phyloP scores from a whole-genome alignment of 2,329 filamentous ascomycete genomes.

The Capronia epimyces region DNA sequence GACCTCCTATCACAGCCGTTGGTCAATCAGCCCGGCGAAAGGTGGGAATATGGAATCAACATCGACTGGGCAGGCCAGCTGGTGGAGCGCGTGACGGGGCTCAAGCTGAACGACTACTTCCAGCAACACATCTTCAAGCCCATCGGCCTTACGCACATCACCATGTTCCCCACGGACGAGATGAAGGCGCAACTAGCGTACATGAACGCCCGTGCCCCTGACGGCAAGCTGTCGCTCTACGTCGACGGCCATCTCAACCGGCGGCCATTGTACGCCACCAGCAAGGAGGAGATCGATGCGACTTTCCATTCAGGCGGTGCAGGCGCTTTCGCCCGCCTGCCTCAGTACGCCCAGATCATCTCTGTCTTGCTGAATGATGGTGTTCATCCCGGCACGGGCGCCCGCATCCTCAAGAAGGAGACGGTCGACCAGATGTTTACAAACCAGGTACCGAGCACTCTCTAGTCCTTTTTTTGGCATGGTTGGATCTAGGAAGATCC shows the following conservation, averaged over 20 bases:
- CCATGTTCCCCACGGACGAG: slow-evolving; percentile 51
- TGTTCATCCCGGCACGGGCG: slow-evolving; percentile 52
- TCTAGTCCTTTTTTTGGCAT: neutral
- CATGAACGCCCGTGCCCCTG: slow-evolving; percentile 51
- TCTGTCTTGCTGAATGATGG: slow-evolving; percentile 61
- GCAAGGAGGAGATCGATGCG: slow-evolving; percentile 45
- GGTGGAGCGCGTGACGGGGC: slow-evolving; percentile 43
- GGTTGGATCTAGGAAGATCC: slow-evolving; percentile 45
- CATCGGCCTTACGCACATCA: slow-evolving; percentile 47
- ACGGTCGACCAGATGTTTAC: slow-evolving; percentile 61
- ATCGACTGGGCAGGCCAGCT: slow-evolving; percentile 53
- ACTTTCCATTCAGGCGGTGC: slow-evolving; percentile 58
- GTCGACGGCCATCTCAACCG: slow-evolving; percentile 48
- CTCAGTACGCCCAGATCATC: slow-evolving; percentile 57
- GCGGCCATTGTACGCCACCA: slow-evolving; percentile 41
- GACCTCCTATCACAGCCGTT: slow-evolving; percentile 51
- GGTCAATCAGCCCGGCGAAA: slow-evolving; percentile 59
- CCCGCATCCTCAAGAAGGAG: slow-evolving; percentile 49
- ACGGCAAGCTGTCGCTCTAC: slow-evolving; percentile 38
- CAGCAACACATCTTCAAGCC: slow-evolving; percentile 47
- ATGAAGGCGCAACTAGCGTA: slow-evolving; percentile 53
- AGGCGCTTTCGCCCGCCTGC: slow-evolving; percentile 55
- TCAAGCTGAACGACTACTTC: slow-evolving; percentile 47
- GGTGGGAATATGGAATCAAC: slow-evolving; percentile 56
- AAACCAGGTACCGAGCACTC: slow-evolving; percentile 45